Evolutionary conservation across 2,329 filamentous ascomycete species (phyloP), one percentile per base, ranked within the genome.

Genomic region (Calonectria hawksworthii): DNA sequence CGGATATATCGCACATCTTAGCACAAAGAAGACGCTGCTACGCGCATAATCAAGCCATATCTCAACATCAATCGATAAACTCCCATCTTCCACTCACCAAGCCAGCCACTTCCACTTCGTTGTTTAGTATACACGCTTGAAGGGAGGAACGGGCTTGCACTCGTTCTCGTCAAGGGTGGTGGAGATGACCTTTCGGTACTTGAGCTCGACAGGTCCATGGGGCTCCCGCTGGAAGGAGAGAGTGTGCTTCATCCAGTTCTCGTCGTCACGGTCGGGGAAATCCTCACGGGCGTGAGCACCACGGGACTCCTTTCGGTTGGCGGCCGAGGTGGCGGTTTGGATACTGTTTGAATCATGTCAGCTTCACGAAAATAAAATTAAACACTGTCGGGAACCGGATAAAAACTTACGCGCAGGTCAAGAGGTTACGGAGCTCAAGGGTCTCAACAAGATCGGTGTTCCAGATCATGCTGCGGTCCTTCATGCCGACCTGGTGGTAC

Each of bases 381-480:
- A n/a, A n/a, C n/a, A n/a, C n/a, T 16, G 18, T 56, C 21, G 3
- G 51, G 14, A 47, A 28, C n/a, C n/a, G 47, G 66, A 26, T 21
- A 10, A 61, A n/a, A 77, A 94, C 94, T 89, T 93, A 95, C 92
- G 96, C 96, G 93, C 97, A 99, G 83, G 97, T 99, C 84, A 99
- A 89, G 83, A 99, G 87, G 87, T 99, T 99, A 84, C 96, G 92
- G 83, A 99, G 90, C 88, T 99, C 97, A 72, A 99, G 92, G 10
- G 96, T 98, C 91, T 99, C 96, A 76, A 98, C 95, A 50, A 99
- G 92, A 84, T 99, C 96, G 30, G 95, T 96, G 93, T 99, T 99
- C 96, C 96, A 99, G 90, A 99, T 99, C 96, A 99, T 98, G 91
- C 95, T 98, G 87, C 97, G 94, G 87, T 99, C 96, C 92, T 98